phyloP scores from a whole-genome alignment of 202 grass and related monocot genomes.

The Alloteropsis angusta region DNA sequence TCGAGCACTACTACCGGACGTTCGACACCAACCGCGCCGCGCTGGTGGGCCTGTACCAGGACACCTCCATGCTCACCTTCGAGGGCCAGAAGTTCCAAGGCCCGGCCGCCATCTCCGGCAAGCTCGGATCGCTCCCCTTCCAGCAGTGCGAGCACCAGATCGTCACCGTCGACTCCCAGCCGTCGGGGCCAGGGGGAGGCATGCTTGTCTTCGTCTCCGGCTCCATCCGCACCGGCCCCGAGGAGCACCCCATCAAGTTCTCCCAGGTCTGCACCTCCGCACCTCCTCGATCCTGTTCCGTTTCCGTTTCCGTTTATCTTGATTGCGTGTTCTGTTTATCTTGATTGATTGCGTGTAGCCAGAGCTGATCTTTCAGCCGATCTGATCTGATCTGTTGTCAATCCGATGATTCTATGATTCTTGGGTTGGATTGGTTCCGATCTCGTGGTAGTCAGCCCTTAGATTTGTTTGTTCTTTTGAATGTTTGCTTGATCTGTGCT shows the following conservation, averaged over 20 bases:
- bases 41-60: slow-evolving; percentile 49
- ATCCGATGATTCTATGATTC: background rate
- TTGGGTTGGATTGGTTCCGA: background rate
- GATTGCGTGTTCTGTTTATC: background rate
- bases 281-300: background rate
- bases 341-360: background rate
- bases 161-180: slow-evolving; percentile 50
- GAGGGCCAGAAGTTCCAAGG: slow-evolving; percentile 44
- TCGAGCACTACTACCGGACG: slow-evolving; percentile 51
- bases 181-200: slow-evolving; percentile 42
- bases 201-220: slow-evolving; percentile 58
- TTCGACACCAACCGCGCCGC: slow-evolving; percentile 49
- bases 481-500: background rate
- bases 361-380: background rate
- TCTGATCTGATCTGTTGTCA: background rate
- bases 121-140: slow-evolving; percentile 49
- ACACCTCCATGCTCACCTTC: slow-evolving; percentile 58
- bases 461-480: background rate
- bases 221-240: slow-evolving; percentile 22
- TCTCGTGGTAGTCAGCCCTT: background rate
- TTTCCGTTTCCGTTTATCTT: background rate
- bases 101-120: slow-evolving; percentile 26
- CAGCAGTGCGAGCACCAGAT: slow-evolving; percentile 36
- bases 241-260: slow-evolving; percentile 48
- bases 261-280: slow-evolving; percentile 30